Percentiles rank a stretch among this genome's conserved stretches.
phyloP scores from a whole-genome alignment of 805 yeast species.

The Wickerhamiella hasegawae region DNA sequence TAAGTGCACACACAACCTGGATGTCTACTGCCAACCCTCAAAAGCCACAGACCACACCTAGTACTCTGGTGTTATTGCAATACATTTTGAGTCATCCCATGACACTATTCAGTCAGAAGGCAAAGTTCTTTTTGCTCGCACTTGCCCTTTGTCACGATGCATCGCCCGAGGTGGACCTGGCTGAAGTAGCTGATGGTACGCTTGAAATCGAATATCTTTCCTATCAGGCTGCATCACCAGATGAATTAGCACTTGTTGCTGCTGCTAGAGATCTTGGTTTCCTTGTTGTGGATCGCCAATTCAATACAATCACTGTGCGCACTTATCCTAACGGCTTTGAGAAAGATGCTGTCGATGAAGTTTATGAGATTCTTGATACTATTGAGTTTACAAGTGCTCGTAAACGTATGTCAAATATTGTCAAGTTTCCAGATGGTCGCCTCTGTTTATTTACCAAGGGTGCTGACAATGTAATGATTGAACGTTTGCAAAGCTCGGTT shows the following conservation, averaged over 20 bases:
- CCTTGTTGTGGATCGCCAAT: conserved; percentile 57
- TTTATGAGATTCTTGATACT: conserved; percentile 58
- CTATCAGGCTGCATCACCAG: conserved; percentile 93
- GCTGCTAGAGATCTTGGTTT: conserved; percentile 95
- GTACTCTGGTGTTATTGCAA: conserved; percentile 50
- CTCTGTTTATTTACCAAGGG: conserved; percentile 81
- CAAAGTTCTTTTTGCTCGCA: conserved; percentile 62
- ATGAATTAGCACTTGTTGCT: conserved; percentile 79
- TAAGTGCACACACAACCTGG: conserved; percentile 21
- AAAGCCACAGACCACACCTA: conserved; percentile 27
- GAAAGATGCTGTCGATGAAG: conserved; percentile 42
- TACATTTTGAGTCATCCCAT: conserved; percentile 62
- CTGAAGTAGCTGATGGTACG: conserved; percentile 15
- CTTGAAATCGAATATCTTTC: conserved; percentile 45
- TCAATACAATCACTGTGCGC: conserved; percentile 44
- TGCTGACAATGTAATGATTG: conserved; percentile 58
- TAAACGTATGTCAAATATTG: conserved; percentile 86
- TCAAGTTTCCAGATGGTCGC: conserved; percentile 58
- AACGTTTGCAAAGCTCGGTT: conserved; percentile 28
- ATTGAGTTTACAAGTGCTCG: conserved; percentile 79
- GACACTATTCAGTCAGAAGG: conserved; percentile 50
- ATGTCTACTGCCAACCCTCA: conserved; percentile 33
- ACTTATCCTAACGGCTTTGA: conserved; percentile 76
- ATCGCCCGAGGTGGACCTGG: conserved; percentile 42
- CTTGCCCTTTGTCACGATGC: conserved; percentile 85